These are phyloP conservation scores for Saposhnikovia divaricata DNA, from an alignment of 129 eudicot genomes.

Conservation along the genomic window DNA sequence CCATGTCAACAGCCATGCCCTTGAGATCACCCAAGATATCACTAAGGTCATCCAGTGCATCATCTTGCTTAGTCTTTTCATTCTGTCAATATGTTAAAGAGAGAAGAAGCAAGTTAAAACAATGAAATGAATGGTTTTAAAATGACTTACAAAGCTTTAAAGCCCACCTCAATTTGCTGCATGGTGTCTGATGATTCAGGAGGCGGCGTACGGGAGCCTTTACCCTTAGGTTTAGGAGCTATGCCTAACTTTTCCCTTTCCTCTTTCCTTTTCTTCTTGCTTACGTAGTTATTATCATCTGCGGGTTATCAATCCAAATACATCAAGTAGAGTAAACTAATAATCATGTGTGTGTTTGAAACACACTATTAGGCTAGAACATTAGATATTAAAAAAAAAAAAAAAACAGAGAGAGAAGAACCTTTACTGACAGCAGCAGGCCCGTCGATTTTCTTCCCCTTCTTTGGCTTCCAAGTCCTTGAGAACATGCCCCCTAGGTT, in stretches of 20 bases:
- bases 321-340: neutral
- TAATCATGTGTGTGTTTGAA: neutral
- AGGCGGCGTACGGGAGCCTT: constrained; percentile 35
- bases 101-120: neutral
- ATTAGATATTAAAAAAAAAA: neutral
- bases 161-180: constrained; percentile 69
- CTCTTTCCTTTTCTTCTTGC: constrained; percentile 32
- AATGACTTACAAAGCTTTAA: neutral
- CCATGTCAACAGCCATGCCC: constrained; percentile 97
- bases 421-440: constrained; percentile 52
- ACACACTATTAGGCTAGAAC: neutral
- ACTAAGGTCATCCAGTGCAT: constrained; percentile 63
- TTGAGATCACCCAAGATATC: constrained; percentile 81
- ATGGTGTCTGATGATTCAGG: constrained; percentile 55
- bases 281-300: constrained; percentile 35
- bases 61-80: constrained; percentile 92
- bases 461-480: constrained; percentile 96
- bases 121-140: neutral
- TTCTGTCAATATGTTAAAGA: constrained; percentile 19
- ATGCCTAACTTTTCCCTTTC: constrained; percentile 71
- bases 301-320: neutral
- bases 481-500: constrained; percentile 96
- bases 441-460: constrained; percentile 54
- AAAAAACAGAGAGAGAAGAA: constrained; percentile 10
- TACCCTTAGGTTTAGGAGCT: constrained; percentile 36